Evolutionary conservation across 2,329 filamentous ascomycete genomes (phyloP).

Genomic region (Diaporthe destruens): DNA sequence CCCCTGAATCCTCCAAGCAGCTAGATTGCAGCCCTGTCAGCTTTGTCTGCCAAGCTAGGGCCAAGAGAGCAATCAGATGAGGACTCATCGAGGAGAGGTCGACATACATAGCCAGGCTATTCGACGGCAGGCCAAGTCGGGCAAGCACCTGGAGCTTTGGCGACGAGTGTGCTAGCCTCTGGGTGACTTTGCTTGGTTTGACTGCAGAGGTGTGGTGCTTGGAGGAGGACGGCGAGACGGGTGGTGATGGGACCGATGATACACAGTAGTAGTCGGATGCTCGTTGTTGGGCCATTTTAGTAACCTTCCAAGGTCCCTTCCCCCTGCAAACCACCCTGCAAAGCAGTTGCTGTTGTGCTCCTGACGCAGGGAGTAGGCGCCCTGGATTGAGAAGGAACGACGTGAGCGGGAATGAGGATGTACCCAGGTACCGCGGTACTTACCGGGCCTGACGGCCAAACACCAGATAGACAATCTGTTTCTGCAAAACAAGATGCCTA

Average conservation of each 20-base stretch:
- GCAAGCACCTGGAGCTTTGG: slow-evolving; percentile 10
- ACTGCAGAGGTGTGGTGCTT: neutral
- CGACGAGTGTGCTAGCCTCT: slow-evolving; percentile 13
- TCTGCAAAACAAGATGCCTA: neutral
- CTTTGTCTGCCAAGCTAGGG: slow-evolving; percentile 21
- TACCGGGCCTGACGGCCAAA: neutral
- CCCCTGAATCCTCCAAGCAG: slow-evolving; percentile 25
- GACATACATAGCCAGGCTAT: neutral
- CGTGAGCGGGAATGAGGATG: neutral
- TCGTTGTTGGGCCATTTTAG: neutral
- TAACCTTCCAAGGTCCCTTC: neutral
- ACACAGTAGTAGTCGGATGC: too few relatives aligned
- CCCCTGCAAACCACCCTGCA: neutral
- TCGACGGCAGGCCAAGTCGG: slow-evolving; percentile 11
- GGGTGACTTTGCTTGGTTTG: slow-evolving; percentile 17
- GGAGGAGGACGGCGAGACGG: neutral
- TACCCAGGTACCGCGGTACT: neutral
- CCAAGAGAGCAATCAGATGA: slow-evolving; percentile 14
- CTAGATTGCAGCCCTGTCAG: slow-evolving; percentile 30
- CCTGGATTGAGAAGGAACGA: neutral
- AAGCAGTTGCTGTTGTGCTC: neutral
- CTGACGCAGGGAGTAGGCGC: slow-evolving; percentile 2
- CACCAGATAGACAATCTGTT: neutral
- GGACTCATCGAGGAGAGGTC: neutral
- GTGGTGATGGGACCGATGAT: too few relatives aligned